Evolutionary conservation across 495 filamentous ascomycete species (phyloP), one percentile per base, ranked within the genome.

Genomic region (Massariosphaeria phaeospora): DNA sequence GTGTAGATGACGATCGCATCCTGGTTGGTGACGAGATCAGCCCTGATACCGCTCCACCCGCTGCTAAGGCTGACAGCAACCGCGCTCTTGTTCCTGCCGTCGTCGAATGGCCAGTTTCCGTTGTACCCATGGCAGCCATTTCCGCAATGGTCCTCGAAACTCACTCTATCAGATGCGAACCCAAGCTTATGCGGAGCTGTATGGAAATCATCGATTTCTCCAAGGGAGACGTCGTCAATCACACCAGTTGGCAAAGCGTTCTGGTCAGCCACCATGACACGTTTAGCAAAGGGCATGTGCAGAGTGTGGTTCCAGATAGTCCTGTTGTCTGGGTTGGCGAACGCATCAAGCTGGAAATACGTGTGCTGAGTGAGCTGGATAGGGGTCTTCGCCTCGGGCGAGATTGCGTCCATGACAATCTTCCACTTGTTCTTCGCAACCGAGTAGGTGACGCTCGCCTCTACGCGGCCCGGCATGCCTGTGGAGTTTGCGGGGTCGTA

Each of bases 331-430:
- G 67, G 47, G 67, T 70, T 70, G 42, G 53, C 46, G 40, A 61
- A 66, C 40, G 65, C 64, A 64, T 68, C 60, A 30, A 62, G 51
- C 29, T 56, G 50, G 38, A 52, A 63, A 61, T 63, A 61, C n/a
- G 52, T 54, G 26, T 31, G 56, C 46, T 38, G 33, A 17, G 30
- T 34, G 57, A 51, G 36, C 55, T 40, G 38, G 55, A 63, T 58
- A 1, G 55, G 77, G 15, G 79, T 79, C 65, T 65, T 74, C 18
- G 64, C 62, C 9, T 77, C 71, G 7, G 72, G 75, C 15, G 77
- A 73, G n/a, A 54, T 63, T 8, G 79, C 77, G 24, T 71, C 68
- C 63, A 81, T 80, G 66, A 72, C 72, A 61, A 81, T 76, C 1
- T 70, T 71, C 79, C 77, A 81, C 40, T 70, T 73, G 62, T 70